Base-by-base conservation (phyloP, 1,139 yeast genomes). In the Yamadazyma membranifaciens region DNA sequence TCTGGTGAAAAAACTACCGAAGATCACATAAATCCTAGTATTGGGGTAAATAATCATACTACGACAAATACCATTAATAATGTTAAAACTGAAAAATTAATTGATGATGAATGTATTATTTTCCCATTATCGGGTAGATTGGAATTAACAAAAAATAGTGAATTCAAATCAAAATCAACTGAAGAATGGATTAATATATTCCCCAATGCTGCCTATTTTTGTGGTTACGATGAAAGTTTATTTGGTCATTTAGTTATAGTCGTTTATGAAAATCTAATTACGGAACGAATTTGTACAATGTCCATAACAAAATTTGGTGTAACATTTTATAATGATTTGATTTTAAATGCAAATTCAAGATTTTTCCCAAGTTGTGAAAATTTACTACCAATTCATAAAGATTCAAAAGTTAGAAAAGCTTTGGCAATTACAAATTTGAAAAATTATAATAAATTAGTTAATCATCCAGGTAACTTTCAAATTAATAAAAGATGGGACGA, bases 341-440 rank as follows among this genome's bases (percentile, higher is more conserved):
- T 87, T 5, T 61, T 87, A 29, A 78, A 76, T 43, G 60, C 71
- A 0, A 62, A 74, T 33, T 87, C 96, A 2, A 69, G 87, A 40
- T 91, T 81, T 57, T 86, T 76, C 65, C 88, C 86, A 2, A 94
- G 95, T 1, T 79, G 94, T 51, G 79, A 81, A 48, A 88, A 88
- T 53, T 65, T 91, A 37, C 59, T 74, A 0, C 68, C 70, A 0
- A 61, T 69, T 10, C 72, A 73, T 50, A 68, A 69, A 48, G 59
- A 68, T 10, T 79, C 88, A 11, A 78, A 78, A 38, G 87, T 84
- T 4, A 71, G 95, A 47, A 74, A 80, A 47, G 83, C 94, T 0
- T 66, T 91, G 33, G 97, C 97, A 0, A 79, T 89, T 5, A 73
- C 94, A 2, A 65, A 78, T 32, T 64, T 91, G 46, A 78, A 87